Evolutionary conservation across 2,329 filamentous ascomycete species (phyloP), one percentile per base, ranked within the genome.

Genomic region (Fusarium foetens): DNA sequence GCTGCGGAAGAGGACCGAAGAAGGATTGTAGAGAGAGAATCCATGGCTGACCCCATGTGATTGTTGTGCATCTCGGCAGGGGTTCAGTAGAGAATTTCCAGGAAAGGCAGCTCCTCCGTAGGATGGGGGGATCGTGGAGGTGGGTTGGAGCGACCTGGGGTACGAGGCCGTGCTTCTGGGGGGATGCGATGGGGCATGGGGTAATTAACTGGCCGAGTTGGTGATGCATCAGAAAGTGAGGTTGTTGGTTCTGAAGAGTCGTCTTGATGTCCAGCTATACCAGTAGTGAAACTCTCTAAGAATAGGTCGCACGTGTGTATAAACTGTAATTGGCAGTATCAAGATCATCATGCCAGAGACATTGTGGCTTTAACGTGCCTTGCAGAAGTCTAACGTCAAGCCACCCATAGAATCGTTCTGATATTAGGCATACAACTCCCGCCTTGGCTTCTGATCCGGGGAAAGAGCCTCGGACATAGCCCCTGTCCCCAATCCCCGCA

Each of bases 371-470:
- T 63, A 45, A 12, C 8, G 65, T 69, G 36, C 65, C 66, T 66
- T 70, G 54, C 66, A 70, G 61, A 38, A 48, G 43, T 14, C 25
- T 39, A 19, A 58, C 19, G 23, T 16, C 13, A 21, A 52, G 19
- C 49, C 17, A 36, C 17, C 13, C 31, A 27, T 52, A 52, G 49
- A 27, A 27, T 38, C 19, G 31, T 13, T 25, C 12, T 35, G 48
- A 11, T 36, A 21, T 27, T 3, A 9, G 35, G 25, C 53, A 25
- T 57, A 45, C 49, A 49, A 36, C 38, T 25, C 19, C 27, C 19
- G 57, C 51, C 66, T 72, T 70, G 61, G 70, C 70, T 73, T 71
- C 70, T 72, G 70, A 72, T 69, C 41, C n/a, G 58, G 65, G 49
- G 59, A 43, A 48, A n/a, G 49, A 63, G 62, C 71, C 71, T 73